These are phyloP conservation scores for Neurospora pannonica DNA, from an alignment of 495 filamentous ascomycete genomes.

Conservation along the genomic window DNA sequence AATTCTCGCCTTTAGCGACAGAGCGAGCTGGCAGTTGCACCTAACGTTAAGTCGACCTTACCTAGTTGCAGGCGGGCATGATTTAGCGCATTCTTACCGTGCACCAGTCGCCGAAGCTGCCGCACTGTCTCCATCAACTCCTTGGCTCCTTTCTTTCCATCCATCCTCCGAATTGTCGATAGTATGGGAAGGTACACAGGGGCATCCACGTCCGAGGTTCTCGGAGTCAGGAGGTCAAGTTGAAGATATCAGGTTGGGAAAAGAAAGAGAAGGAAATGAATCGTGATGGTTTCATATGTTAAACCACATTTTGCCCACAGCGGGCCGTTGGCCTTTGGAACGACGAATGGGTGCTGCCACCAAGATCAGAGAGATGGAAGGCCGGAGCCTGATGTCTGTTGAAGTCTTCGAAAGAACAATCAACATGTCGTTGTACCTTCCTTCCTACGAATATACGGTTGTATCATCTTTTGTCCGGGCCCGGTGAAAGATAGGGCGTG, in stretches of 20 bases:
- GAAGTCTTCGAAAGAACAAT: background rate
- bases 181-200: background rate
- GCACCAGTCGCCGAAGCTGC: background rate
- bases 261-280: background rate
- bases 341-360: background rate
- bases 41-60: too few relatives aligned
- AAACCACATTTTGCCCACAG: background rate
- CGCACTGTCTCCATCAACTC: background rate
- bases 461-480: background rate
- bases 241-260: background rate
- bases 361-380: background rate
- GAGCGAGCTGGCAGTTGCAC: background rate
- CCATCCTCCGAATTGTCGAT: background rate
- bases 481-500: background rate
- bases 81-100: background rate
- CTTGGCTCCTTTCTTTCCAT: background rate
- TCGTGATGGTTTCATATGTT: background rate
- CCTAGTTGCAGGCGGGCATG: background rate
- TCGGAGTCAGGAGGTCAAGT: background rate
- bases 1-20: background rate
- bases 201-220: background rate
- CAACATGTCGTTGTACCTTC: background rate
- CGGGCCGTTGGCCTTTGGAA: background rate
- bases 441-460: background rate
- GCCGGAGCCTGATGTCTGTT: background rate